Percentiles rank a stretch among this genome's conserved stretches.
Evolutionary conservation across 495 filamentous ascomycete genomes (phyloP).

Genomic region (Penicillium taxi): DNA sequence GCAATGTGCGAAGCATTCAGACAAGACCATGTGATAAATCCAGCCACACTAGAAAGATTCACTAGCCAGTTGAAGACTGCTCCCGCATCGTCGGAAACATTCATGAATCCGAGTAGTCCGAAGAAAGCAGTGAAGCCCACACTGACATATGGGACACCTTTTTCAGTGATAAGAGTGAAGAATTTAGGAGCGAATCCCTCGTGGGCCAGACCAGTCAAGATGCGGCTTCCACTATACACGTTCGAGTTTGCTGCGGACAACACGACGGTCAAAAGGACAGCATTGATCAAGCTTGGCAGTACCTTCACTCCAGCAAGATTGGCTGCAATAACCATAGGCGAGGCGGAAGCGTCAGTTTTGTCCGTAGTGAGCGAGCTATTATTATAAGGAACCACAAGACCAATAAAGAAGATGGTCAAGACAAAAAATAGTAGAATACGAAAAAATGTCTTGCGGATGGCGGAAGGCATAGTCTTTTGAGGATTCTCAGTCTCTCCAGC

Average conservation of each 20-base stretch:
- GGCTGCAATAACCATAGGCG: constrained; percentile 57
- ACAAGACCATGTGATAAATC: constrained; percentile 55
- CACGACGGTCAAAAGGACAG: constrained; percentile 59
- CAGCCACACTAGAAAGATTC: constrained; percentile 54
- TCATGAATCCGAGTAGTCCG: constrained; percentile 44
- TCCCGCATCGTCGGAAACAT: constrained; percentile 29
- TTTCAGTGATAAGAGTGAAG: constrained; percentile 39
- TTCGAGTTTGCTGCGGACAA: constrained; percentile 68
- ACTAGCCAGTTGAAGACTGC: constrained; percentile 45
- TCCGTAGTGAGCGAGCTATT: constrained; percentile 21
- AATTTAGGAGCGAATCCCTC: constrained; percentile 52
- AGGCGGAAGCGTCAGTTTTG: constrained; percentile 50
- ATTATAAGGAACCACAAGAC: constrained; percentile 52
- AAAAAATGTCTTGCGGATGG: constrained; percentile 59
- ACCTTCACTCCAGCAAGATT: constrained; percentile 53
- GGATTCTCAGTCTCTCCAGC: constrained; percentile 61
- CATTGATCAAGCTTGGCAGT: constrained; percentile 71
- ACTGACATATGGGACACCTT: constrained; percentile 44
- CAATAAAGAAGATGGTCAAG: constrained; percentile 57
- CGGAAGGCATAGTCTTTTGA: constrained; percentile 49
- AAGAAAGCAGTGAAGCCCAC: constrained; percentile 39
- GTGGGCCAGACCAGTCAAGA: constrained; percentile 52
- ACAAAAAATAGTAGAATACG: constrained; percentile 62
- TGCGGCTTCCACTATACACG: constrained; percentile 63
- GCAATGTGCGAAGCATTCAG: constrained; percentile 49